Percentiles rank a stretch among this genome's conserved stretches.
Evolutionary conservation across 108 stramenopile genomes (phyloP).

Genomic region (Skeletonema marinoi): DNA sequence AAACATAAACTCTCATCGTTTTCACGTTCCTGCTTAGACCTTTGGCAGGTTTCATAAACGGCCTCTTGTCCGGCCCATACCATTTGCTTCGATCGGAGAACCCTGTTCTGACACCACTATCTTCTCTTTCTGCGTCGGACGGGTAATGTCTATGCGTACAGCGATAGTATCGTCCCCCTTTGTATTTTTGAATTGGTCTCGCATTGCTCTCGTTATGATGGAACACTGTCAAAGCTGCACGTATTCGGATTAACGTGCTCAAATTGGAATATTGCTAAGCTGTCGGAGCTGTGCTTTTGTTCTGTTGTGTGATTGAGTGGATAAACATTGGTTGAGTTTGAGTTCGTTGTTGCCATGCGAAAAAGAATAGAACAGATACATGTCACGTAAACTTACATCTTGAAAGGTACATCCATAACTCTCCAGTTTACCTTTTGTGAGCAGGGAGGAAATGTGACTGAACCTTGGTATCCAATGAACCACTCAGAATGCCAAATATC

Average conservation of each 20-base stretch:
- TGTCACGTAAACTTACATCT: no score
- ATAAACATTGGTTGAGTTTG: no score
- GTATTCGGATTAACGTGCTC: conserved; percentile 63
- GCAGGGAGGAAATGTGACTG: conserved; percentile 85
- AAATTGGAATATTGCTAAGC: conserved; percentile 70
- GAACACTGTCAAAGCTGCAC: conserved; percentile 67
- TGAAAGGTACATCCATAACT: conserved; percentile 71
- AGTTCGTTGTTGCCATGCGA: no score
- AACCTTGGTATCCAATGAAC: conserved; percentile 83
- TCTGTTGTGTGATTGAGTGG: no score
- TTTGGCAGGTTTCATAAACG: neutral
- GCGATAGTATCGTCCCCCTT: conserved; percentile 25
- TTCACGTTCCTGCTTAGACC: neutral
- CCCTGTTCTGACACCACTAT: neutral
- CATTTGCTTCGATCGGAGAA: neutral
- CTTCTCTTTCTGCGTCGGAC: neutral
- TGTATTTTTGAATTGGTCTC: conserved; percentile 54
- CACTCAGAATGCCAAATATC: conserved; percentile 32
- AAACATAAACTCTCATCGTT: neutral
- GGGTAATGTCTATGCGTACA: conserved; percentile 36
- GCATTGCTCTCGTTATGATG: conserved; percentile 75
- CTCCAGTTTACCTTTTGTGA: conserved; percentile 82
- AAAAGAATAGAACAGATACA: no score
- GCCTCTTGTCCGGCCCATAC: neutral
- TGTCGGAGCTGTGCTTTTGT: conserved; percentile 61